phyloP scores from a whole-genome alignment of 2,329 filamentous ascomycete genomes.

The Arthrinium puccinioides region DNA sequence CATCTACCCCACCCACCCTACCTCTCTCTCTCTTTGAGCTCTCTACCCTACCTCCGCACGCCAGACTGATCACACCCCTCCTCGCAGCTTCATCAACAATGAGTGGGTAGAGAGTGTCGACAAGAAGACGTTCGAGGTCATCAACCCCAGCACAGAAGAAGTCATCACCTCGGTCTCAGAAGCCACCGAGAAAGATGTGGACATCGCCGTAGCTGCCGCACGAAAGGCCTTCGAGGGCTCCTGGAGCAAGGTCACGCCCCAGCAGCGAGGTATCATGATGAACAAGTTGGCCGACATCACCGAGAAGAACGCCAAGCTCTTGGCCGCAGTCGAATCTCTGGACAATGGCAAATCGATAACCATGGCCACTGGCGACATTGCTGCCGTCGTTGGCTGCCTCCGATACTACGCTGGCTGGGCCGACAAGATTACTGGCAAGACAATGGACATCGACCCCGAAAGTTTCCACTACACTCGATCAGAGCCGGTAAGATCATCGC shows the following conservation, averaged over 20 bases:
- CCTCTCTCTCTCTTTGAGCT: too few species aligned
- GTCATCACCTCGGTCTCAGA: slow-evolving; percentile 77
- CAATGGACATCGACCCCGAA: slow-evolving; percentile 68
- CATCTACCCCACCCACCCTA: background rate
- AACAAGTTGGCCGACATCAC: slow-evolving; percentile 72
- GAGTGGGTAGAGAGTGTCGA: slow-evolving; percentile 79
- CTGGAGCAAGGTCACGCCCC: slow-evolving; percentile 63
- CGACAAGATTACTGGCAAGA: slow-evolving; percentile 87
- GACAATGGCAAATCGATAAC: slow-evolving; percentile 80
- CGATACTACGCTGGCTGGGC: slow-evolving; percentile 88
- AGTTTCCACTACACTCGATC: slow-evolving; percentile 79
- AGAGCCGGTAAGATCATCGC: slow-evolving; percentile 58
- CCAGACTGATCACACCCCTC: too few species aligned
- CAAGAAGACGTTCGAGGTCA: slow-evolving; percentile 85
- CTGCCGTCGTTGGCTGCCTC: slow-evolving; percentile 59
- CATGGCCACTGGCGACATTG: slow-evolving; percentile 71
- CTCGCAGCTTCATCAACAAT: slow-evolving; percentile 86
- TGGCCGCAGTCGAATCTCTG: slow-evolving; percentile 78
- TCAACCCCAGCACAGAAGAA: slow-evolving; percentile 82
- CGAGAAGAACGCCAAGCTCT: slow-evolving; percentile 68
- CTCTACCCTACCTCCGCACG: too few species aligned
- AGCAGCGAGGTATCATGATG: slow-evolving; percentile 62
- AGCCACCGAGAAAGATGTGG: slow-evolving; percentile 80
- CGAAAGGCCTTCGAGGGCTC: slow-evolving; percentile 75
- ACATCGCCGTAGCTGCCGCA: slow-evolving; percentile 75